Evolutionary conservation across 345 rosid genomes (phyloP).

Genomic region (Murraya koenigii): DNA sequence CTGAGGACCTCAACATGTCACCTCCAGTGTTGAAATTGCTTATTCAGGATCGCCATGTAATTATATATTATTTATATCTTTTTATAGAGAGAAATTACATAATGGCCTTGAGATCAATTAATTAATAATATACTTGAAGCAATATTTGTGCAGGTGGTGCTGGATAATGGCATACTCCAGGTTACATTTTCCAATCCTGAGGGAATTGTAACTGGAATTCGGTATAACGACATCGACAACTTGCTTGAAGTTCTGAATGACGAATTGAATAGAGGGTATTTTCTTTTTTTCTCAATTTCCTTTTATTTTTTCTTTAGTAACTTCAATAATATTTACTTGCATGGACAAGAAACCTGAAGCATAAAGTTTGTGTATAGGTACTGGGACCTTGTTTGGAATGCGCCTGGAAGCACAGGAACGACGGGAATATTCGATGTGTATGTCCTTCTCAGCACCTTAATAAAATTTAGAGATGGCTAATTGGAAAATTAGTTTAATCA

Average conservation of each 20-base stretch:
- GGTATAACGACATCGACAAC: slow-evolving; percentile 66
- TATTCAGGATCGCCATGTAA: slow-evolving; percentile 35
- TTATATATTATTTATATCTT: neutral
- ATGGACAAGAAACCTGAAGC: neutral
- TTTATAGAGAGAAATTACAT: no score
- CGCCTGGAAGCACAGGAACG: slow-evolving; percentile 47
- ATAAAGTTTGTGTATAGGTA: slow-evolving; percentile 38
- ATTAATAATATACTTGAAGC: no score
- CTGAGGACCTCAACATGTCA: slow-evolving; percentile 19
- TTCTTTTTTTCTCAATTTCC: neutral
- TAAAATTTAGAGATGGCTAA: neutral
- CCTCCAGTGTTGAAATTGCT: slow-evolving; percentile 25
- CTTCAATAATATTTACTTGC: no score
- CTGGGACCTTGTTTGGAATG: slow-evolving; percentile 80
- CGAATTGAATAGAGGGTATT: slow-evolving; percentile 82
- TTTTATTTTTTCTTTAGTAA: no score
- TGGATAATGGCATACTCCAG: slow-evolving; percentile 76
- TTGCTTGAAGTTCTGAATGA: slow-evolving; percentile 81
- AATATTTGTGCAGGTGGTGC: slow-evolving; percentile 51
- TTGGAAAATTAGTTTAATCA: no score
- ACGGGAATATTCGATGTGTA: slow-evolving; percentile 69
- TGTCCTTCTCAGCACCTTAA: slow-evolving; percentile 4
- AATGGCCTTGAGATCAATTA: slow-evolving; percentile 17
- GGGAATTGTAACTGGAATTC: slow-evolving; percentile 73
- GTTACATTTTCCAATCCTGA: slow-evolving; percentile 74